phyloP scores from a whole-genome alignment of 495 filamentous ascomycete species.

The Lichina pygmaea region DNA sequence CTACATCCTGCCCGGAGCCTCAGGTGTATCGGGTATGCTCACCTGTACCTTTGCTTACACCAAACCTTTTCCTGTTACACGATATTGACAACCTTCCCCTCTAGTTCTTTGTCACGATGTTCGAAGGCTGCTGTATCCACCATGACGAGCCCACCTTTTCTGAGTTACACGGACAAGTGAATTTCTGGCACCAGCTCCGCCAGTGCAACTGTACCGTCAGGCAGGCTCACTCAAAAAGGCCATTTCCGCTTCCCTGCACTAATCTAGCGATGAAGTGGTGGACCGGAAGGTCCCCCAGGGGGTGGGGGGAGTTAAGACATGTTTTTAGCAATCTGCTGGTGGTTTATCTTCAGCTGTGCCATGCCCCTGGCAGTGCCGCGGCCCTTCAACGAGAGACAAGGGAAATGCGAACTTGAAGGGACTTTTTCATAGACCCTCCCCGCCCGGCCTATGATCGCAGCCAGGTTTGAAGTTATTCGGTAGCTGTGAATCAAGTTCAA shows the following conservation, averaged over 20 bases:
- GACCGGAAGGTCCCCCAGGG: too few relatives aligned
- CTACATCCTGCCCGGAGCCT: background rate
- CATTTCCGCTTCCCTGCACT: slow-evolving; percentile 27
- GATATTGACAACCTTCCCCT: slow-evolving; percentile 78
- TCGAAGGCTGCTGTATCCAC: slow-evolving; percentile 42
- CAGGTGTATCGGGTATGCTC: slow-evolving; percentile 9
- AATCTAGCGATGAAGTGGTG: too few relatives aligned
- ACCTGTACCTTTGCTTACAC: slow-evolving; percentile 85
- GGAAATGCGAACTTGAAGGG: too few relatives aligned
- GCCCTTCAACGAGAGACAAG: too few relatives aligned
- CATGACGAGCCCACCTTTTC: slow-evolving; percentile 61
- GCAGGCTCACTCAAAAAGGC: slow-evolving; percentile 47
- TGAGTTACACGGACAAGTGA: slow-evolving; percentile 76
- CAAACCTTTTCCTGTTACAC: slow-evolving; percentile 76
- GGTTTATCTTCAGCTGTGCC: too few relatives aligned
- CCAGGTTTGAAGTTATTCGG: too few relatives aligned
- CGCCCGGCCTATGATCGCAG: too few relatives aligned
- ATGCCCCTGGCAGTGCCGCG: too few relatives aligned
- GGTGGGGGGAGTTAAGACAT: too few relatives aligned
- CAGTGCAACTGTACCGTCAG: slow-evolving; percentile 28
- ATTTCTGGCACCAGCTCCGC: slow-evolving; percentile 62
- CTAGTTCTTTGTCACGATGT: slow-evolving; percentile 48
- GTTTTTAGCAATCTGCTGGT: too few relatives aligned
- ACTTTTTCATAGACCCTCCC: too few relatives aligned
- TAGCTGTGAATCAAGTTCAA: too few relatives aligned